Evolutionary conservation across 768 basidiomycete genomes (phyloP).

Genomic region (Mycena rebaudengoi): DNA sequence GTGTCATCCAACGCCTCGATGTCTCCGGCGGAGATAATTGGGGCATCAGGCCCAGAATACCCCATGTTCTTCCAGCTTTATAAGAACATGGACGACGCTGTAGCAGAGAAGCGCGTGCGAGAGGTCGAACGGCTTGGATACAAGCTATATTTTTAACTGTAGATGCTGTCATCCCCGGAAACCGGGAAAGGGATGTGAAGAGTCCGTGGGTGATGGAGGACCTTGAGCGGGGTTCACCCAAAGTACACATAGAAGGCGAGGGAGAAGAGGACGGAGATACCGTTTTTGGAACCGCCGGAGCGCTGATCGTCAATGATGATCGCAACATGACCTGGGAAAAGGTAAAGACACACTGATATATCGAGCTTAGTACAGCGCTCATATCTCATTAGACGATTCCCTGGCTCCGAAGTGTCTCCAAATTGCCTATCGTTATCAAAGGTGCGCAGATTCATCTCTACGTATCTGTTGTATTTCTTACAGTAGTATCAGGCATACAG

Average conservation of each 20-base stretch:
- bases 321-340: slow-evolving; percentile 81
- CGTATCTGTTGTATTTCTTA: not conserved
- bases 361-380: not conserved
- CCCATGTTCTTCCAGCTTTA: slow-evolving; percentile 87
- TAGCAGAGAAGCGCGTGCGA: slow-evolving; percentile 74
- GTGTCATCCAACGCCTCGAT: slow-evolving; percentile 82
- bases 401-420: slow-evolving; percentile 76
- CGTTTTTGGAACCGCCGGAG: slow-evolving; percentile 72
- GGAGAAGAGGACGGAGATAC: slow-evolving; percentile 43
- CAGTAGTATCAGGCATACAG: slow-evolving; percentile 63
- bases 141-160: slow-evolving; percentile 94
- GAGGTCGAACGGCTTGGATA: slow-evolving; percentile 80
- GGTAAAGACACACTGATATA: slow-evolving; percentile 42
- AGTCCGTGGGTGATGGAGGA: slow-evolving; percentile 56
- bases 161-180: slow-evolving; percentile 85
- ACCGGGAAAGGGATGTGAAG: slow-evolving; percentile 79
- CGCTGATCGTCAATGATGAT: slow-evolving; percentile 71
- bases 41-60: slow-evolving; percentile 62
- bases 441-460: slow-evolving; percentile 44
- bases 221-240: slow-evolving; percentile 18
- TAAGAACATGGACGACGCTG: slow-evolving; percentile 73
- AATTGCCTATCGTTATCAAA: slow-evolving; percentile 78
- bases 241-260: slow-evolving; percentile 40
- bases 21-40: slow-evolving; percentile 69
- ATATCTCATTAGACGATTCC: slow-evolving; percentile 68